A percentile compares a stretch with the other conserved stretches of the same genome.
These are phyloP conservation scores for Chytridium lagenaria DNA, from an alignment of 371 early-diverging fungal species.

Conservation along the genomic window DNA sequence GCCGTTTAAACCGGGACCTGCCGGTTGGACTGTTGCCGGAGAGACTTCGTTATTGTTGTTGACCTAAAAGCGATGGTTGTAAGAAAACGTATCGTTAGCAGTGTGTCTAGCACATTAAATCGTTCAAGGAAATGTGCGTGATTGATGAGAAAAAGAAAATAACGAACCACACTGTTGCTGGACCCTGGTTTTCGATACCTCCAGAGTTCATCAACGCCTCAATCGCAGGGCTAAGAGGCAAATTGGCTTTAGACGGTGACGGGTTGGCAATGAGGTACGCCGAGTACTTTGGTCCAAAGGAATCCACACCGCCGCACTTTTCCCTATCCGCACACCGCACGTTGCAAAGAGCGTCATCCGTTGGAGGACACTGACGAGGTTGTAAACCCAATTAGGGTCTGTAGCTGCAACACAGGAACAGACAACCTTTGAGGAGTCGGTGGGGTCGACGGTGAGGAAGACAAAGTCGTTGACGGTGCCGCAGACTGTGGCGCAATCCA, in stretches of 20 bases:
- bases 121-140: too few species aligned
- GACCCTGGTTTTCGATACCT: too few species aligned
- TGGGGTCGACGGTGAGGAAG: background rate
- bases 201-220: too few species aligned
- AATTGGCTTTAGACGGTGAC: background rate
- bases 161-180: too few species aligned
- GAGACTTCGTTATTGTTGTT: too few species aligned
- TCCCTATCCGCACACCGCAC: background rate
- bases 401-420: background rate
- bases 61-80: too few species aligned
- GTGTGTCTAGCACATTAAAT: too few species aligned
- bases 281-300: background rate
- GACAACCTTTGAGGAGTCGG: background rate
- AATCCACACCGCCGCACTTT: background rate
- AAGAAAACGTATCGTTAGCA: too few species aligned
- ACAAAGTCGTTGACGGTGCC: background rate
- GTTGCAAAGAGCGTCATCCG: background rate
- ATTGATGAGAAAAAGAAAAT: too few species aligned
- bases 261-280: background rate
- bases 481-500: constrained; percentile 4
- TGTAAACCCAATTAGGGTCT: background rate
- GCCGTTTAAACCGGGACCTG: too few species aligned
- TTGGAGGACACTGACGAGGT: background rate
- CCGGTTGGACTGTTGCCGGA: too few species aligned
- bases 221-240: background rate